Percentiles rank a stretch among this genome's conserved stretches.
These are phyloP conservation scores for Simplicillium sp. DNA, from an alignment of 2,329 filamentous ascomycete genomes.

Conservation along the genomic window DNA sequence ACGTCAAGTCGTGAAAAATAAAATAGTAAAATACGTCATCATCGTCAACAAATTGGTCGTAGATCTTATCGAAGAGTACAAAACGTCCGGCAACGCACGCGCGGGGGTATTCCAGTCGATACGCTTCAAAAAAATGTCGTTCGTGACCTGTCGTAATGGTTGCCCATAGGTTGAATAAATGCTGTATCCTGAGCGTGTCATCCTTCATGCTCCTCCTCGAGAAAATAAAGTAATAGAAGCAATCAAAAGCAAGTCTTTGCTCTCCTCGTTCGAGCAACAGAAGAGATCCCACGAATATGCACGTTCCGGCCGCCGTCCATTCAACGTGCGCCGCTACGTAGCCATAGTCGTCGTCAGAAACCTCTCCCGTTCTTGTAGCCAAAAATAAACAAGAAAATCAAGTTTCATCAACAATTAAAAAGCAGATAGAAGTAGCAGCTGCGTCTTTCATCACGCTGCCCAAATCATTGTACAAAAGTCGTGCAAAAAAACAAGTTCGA, in stretches of 20 bases:
- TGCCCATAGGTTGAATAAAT: slow-evolving; percentile 29
- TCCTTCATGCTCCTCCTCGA: slow-evolving; percentile 27
- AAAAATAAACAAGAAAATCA: too few relatives aligned
- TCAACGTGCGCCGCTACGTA: too few relatives aligned
- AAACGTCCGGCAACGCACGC: slow-evolving; percentile 11
- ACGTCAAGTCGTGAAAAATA: slow-evolving; percentile 34
- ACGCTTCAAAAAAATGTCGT: slow-evolving; percentile 11
- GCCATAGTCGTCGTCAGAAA: slow-evolving; percentile 8
- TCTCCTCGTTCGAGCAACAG: too few relatives aligned
- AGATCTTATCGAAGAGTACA: slow-evolving; percentile 22
- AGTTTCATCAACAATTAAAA: too few relatives aligned
- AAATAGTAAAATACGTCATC: slow-evolving; percentile 20
- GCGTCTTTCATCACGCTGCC: too few relatives aligned
- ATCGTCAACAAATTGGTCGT: slow-evolving; percentile 32
- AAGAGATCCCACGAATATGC: too few relatives aligned
- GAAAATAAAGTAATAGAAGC: slow-evolving; percentile 27
- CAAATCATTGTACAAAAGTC: slow-evolving; percentile 5
- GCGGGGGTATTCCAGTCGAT: slow-evolving; percentile 15
- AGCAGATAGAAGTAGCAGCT: too few relatives aligned
- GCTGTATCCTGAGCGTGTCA: slow-evolving; percentile 27
- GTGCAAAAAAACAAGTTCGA: slow-evolving; percentile 11
- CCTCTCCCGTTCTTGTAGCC: slow-evolving; percentile 1
- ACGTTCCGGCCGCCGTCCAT: too few relatives aligned
- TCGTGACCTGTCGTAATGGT: slow-evolving; percentile 27
- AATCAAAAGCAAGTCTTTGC: slow-evolving; percentile 4